Percentiles rank a stretch among this genome's conserved stretches.
Evolutionary conservation across 2,329 filamentous ascomycete genomes (phyloP).

Genomic region (Teratosphaeria destructans): DNA sequence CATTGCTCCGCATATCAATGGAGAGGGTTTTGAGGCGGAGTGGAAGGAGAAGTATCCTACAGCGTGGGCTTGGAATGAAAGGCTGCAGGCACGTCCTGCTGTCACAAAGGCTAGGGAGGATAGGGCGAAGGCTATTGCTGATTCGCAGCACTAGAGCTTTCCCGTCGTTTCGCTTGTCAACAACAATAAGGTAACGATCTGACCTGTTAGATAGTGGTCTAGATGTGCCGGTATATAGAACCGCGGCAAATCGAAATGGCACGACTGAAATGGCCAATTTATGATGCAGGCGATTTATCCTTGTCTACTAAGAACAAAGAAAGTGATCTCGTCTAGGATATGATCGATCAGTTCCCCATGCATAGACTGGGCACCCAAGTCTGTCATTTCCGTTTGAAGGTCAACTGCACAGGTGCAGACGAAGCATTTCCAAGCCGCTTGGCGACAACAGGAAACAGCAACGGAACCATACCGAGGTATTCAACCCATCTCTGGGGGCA

Average conservation of each 20-base stretch:
- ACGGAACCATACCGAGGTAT: neutral
- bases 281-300: neutral
- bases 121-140: constrained; percentile 10
- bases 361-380: neutral
- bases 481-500: neutral
- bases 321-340: neutral
- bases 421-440: neutral
- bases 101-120: constrained; percentile 22
- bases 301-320: neutral
- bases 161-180: neutral
- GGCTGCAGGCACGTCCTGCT: constrained; percentile 16
- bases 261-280: neutral
- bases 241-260: neutral
- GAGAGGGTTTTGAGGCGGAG: constrained; percentile 16
- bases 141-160: neutral
- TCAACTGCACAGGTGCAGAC: neutral
- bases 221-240: neutral
- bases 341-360: neutral
- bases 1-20: constrained; percentile 17
- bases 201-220: neutral
- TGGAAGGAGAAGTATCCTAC: constrained; percentile 19
- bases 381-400: neutral
- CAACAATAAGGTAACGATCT: neutral
- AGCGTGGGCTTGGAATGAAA: constrained; percentile 20
- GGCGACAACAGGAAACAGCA: neutral